phyloP scores from a whole-genome alignment of 805 yeast genomes.

The Candida sithepensis region DNA sequence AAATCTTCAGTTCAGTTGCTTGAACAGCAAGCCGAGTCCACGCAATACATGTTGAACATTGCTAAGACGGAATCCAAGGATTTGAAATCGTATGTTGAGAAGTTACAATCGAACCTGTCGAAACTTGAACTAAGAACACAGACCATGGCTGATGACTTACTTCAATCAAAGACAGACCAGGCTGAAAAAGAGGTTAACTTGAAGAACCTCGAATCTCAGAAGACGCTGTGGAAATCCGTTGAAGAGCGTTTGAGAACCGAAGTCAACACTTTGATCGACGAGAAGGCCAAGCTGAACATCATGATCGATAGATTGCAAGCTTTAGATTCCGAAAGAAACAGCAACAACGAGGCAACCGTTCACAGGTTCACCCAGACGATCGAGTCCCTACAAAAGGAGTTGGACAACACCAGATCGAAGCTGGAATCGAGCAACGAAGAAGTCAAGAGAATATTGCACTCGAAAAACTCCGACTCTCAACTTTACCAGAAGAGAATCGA shows the following conservation, averaged over 20 bases:
- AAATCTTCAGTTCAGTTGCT: slow-evolving; percentile 51
- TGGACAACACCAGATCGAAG: slow-evolving; percentile 41
- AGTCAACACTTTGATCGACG: slow-evolving; percentile 49
- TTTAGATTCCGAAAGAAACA: slow-evolving; percentile 58
- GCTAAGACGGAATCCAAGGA: slow-evolving; percentile 44
- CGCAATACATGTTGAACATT: slow-evolving; percentile 37
- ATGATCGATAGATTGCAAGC: slow-evolving; percentile 59
- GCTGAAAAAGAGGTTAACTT: slow-evolving; percentile 43
- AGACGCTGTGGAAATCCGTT: slow-evolving; percentile 42
- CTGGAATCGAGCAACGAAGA: slow-evolving; percentile 49
- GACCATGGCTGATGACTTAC: slow-evolving; percentile 48
- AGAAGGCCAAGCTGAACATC: slow-evolving; percentile 54
- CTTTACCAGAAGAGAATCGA: slow-evolving; percentile 62
- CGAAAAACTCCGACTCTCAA: slow-evolving; percentile 53
- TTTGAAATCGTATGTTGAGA: slow-evolving; percentile 35
- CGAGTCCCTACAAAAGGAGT: slow-evolving; percentile 45
- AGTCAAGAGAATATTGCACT: slow-evolving; percentile 44
- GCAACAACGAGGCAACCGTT: slow-evolving; percentile 45
- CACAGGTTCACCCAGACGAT: slow-evolving; percentile 46
- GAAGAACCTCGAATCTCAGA: slow-evolving; percentile 52
- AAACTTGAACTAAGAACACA: slow-evolving; percentile 49
- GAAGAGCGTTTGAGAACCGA: slow-evolving; percentile 52
- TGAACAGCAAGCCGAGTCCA: slow-evolving; percentile 45
- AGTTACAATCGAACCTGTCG: slow-evolving; percentile 39
- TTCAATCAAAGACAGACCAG: slow-evolving; percentile 45